Percentiles rank a stretch among this genome's conserved stretches.
phyloP scores from a whole-genome alignment of 2,329 filamentous ascomycete genomes.

The Trichoderma gracile region DNA sequence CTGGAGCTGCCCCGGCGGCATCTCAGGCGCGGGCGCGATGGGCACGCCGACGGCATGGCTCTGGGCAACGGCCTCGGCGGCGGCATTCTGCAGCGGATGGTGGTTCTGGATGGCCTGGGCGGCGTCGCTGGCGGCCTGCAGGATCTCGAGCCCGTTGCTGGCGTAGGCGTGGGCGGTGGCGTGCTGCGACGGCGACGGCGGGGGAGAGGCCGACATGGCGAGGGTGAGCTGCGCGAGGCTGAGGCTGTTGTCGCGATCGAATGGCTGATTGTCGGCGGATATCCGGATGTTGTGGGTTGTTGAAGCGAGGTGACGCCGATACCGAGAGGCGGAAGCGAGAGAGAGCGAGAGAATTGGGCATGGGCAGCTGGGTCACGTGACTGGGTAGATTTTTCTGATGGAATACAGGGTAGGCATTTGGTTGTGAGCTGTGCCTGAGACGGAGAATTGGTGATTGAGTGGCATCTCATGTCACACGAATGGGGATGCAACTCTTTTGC shows the following conservation, averaged over 20 bases:
- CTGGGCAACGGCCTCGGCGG: slow-evolving; percentile 39
- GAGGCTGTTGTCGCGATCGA: slow-evolving; percentile 37
- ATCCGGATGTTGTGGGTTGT: slow-evolving; percentile 41
- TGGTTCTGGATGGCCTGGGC: slow-evolving; percentile 45
- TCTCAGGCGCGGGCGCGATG: slow-evolving; percentile 18
- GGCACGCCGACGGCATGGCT: slow-evolving; percentile 22
- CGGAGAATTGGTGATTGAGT: too few relatives aligned
- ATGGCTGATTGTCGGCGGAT: slow-evolving; percentile 50
- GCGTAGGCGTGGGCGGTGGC: slow-evolving; percentile 46
- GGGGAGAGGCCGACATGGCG: slow-evolving; percentile 35
- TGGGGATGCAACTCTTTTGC: too few relatives aligned
- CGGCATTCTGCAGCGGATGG: slow-evolving; percentile 43
- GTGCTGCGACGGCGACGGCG: slow-evolving; percentile 30
- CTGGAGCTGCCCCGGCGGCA: slow-evolving; percentile 28
- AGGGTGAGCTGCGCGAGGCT: slow-evolving; percentile 5
- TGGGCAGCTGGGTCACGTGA: slow-evolving; percentile 9
- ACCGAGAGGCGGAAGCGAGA: slow-evolving; percentile 22
- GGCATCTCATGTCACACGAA: background rate
- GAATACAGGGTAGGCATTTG: background rate
- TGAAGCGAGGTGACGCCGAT: slow-evolving; percentile 46
- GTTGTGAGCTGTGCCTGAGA: background rate
- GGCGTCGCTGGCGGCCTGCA: slow-evolving; percentile 49
- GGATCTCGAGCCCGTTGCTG: slow-evolving; percentile 49
- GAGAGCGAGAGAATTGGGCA: background rate
- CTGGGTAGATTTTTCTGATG: background rate